phyloP scores from a whole-genome alignment of 495 filamentous ascomycete genomes.

The Penicillium crystallinum region DNA sequence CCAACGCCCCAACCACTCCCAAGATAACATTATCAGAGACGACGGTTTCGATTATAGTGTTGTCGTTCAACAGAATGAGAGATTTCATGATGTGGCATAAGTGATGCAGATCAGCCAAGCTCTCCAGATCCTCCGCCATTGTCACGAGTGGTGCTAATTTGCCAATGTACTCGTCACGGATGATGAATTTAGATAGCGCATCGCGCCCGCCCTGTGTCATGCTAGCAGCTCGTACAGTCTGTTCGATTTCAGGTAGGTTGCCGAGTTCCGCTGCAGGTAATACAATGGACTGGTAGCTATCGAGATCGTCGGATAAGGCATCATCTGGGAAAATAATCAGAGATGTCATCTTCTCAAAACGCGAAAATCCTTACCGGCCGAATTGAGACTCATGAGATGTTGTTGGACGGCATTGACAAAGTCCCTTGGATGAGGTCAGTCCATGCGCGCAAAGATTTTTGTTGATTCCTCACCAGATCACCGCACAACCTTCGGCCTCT shows the following conservation, averaged over 20 bases:
- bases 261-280: slow-evolving; percentile 74
- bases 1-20: slow-evolving; percentile 91
- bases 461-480: slow-evolving; percentile 67
- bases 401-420: slow-evolving; percentile 84
- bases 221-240: slow-evolving; percentile 69
- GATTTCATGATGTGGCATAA: slow-evolving; percentile 98
- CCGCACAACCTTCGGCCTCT: slow-evolving; percentile 88
- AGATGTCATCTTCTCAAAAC: background rate
- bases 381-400: slow-evolving; percentile 48
- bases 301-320: slow-evolving; percentile 85
- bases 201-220: slow-evolving; percentile 73
- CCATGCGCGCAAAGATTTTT: slow-evolving; percentile 3
- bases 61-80: slow-evolving; percentile 90
- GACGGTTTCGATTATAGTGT: slow-evolving; percentile 83
- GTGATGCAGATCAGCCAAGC: slow-evolving; percentile 75
- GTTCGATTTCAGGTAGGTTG: slow-evolving; percentile 77
- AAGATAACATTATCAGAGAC: slow-evolving; percentile 85
- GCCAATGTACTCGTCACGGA: slow-evolving; percentile 76
- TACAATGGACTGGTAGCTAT: slow-evolving; percentile 60
- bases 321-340: slow-evolving; percentile 56
- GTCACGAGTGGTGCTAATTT: slow-evolving; percentile 82
- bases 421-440: slow-evolving; percentile 56
- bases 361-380: slow-evolving; percentile 39
- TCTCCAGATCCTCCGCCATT: slow-evolving; percentile 86
- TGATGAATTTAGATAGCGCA: slow-evolving; percentile 80